Base-by-base conservation (phyloP, 1,284 basidiomycete species). In the Leccinum subspadiceum region DNA sequence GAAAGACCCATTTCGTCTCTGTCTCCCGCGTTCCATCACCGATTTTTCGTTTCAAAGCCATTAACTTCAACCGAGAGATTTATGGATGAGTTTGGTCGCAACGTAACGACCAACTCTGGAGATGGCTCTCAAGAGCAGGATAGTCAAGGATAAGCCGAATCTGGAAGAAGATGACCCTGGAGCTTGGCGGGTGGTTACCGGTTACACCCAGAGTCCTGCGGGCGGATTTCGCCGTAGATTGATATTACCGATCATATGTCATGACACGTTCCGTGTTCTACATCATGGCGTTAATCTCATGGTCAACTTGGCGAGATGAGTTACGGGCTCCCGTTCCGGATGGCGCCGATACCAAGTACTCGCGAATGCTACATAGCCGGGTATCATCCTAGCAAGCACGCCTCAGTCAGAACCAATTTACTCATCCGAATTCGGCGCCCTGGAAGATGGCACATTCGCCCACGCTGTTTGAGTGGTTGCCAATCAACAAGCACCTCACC, bases 1-100 rank as follows among this genome's bases (percentile, higher is more conserved):
- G 44, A 22, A 46, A n/a, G 53, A 53, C 31, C n/a, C 46, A 12
- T 41, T 49, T 56, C 8, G 37, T n/a, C 48, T 53, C 6, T n/a
- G 29, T 31, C 4, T 26, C 48, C 15, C 48, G 7, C 13, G 48
- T 26, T 49, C 12, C 29, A 39, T 44, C 35, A 37, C 61, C 51
- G 55, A 56, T 33, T 15, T 26, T 17, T 24, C 5, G 48, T 64
- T 53, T 60, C 64, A 50, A 37, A n/a, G 13, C 39, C n/a, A 51
- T 10, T 37, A 24, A 62, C 17, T 50, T 48, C 51, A 53, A 50
- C 39, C 7, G 55, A 56, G 60, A 26, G 41, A 41, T 29, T 20
- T 46, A 20, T 46, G 20, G 44, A 20, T 22, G 20, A 22, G 13
- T 8, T 52, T n/a, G 33, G 48, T 17, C 50, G 15, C 61, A 50